A percentile compares a stretch with the other conserved stretches of the same genome.
Conservation (phyloP, 108 stramenopile species). For the Epithemia pelagica region DNA sequence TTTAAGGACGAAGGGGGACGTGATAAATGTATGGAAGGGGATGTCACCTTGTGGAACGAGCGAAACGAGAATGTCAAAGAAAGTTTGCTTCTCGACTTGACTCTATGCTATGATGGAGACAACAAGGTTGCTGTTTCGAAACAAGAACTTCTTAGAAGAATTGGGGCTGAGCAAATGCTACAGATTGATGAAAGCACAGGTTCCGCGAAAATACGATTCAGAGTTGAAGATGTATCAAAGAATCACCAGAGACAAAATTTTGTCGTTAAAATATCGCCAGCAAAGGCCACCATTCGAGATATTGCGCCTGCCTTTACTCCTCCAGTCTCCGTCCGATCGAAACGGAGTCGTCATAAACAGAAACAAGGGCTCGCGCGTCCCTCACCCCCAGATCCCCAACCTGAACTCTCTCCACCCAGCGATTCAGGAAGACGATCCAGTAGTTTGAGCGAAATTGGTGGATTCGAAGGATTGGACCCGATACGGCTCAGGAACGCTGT, state of each 20-base stretch:
- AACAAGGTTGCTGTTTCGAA: conserved; percentile 42
- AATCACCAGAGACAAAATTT: conserved; percentile 85
- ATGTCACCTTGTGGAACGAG: conserved; percentile 43
- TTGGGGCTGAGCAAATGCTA: conserved; percentile 27
- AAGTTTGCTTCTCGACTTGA: conserved; percentile 22
- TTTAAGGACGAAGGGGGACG: conserved; percentile 90
- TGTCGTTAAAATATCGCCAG: conserved; percentile 49
- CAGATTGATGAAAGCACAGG: conserved; percentile 32
- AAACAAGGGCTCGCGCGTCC: not conserved
- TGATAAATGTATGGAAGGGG: conserved; percentile 77
- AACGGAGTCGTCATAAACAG: conserved; percentile 62
- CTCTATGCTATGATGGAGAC: conserved; percentile 27
- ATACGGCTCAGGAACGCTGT: conserved; percentile 35
- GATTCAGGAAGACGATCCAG: conserved; percentile 7
- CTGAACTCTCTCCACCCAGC: not conserved
- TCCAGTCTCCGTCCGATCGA: conserved; percentile 72
- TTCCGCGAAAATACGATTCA: conserved; percentile 39
- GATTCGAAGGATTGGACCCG: conserved; percentile 4
- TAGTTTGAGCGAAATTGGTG: not conserved
- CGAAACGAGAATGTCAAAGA: conserved; percentile 23
- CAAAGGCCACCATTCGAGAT: conserved; percentile 43
- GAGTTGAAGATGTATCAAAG: conserved; percentile 87
- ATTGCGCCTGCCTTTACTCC: conserved; percentile 61
- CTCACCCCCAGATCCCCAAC: not conserved
- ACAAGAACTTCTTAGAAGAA: conserved; percentile 63